Evolutionary conservation across 805 yeast genomes (phyloP).

Genomic region (Brettanomyces anomalus): DNA sequence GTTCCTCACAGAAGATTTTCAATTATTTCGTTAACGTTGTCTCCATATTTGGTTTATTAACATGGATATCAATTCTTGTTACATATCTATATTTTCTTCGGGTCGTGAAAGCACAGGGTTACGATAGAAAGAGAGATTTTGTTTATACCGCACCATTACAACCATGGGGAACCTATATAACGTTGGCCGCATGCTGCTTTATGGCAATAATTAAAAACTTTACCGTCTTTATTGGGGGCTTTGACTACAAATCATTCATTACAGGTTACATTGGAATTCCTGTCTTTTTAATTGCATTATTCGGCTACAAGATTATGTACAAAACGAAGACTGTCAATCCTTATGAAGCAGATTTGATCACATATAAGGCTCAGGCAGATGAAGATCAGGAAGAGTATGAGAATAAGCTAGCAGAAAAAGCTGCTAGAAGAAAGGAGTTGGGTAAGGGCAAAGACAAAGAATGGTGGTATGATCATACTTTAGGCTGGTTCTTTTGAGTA

Average conservation of each 20-base stretch:
- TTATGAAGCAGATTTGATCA: constrained; percentile 51
- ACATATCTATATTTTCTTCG: constrained; percentile 58
- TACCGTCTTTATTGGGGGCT: constrained; percentile 50
- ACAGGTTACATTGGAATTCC: constrained; percentile 76
- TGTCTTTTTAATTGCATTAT: constrained; percentile 42
- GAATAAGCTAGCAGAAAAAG: constrained; percentile 2
- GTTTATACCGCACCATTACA: constrained; percentile 59
- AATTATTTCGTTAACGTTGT: constrained; percentile 67
- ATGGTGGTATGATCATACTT: constrained; percentile 23
- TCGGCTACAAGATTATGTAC: constrained; percentile 51
- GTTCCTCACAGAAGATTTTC: constrained; percentile 49
- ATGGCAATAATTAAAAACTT: constrained; percentile 61
- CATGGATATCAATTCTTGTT: constrained; percentile 65
- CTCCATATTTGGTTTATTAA: constrained; percentile 64
- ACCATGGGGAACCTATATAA: constrained; percentile 58
- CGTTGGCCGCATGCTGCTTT: constrained; percentile 43
- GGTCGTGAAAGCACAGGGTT: constrained; percentile 62
- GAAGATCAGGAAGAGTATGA: constrained; percentile 38
- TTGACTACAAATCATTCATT: constrained; percentile 58
- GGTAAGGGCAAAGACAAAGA: constrained; percentile 11
- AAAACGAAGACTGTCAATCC: constrained; percentile 42
- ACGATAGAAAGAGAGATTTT: constrained; percentile 42
- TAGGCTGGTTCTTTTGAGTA: constrained; percentile 21
- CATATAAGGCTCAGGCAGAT: constrained; percentile 47
- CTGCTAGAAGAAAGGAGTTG: constrained; percentile 9